These are phyloP conservation scores for Podaxis sp. DNA, from an alignment of 768 basidiomycete species.

Conservation along the genomic window DNA sequence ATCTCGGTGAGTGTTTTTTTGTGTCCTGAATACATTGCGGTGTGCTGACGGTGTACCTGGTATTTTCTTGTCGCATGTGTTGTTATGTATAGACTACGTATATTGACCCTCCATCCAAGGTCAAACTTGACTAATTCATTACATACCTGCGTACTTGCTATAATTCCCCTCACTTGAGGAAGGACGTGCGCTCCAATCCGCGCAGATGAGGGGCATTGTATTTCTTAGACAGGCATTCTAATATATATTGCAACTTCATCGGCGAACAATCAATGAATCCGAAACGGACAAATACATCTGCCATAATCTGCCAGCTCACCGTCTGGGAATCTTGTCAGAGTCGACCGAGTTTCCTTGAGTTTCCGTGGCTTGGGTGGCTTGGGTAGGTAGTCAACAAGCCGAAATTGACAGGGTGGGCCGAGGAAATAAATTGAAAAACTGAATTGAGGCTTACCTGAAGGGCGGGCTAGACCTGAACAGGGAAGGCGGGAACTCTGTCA, in stretches of 20 bases:
- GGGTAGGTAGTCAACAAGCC: not conserved
- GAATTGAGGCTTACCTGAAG: not conserved
- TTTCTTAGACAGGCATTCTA: not conserved
- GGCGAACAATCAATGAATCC: not conserved
- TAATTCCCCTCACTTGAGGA: not conserved
- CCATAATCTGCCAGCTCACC: not conserved
- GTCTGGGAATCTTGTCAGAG: not conserved
- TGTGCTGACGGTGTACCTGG: not conserved
- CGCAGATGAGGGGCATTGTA: not conserved
- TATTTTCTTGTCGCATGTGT: not conserved
- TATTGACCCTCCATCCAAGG: constrained; percentile 53
- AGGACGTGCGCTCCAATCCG: not conserved
- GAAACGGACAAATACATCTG: not conserved
- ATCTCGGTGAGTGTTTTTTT: constrained; percentile 54
- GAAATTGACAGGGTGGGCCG: not conserved
- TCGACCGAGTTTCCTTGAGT: no score
- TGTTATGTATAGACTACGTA: constrained; percentile 43
- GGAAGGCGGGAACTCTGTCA: not conserved
- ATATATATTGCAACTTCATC: not conserved
- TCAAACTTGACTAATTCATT: constrained; percentile 41
- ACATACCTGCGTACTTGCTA: not conserved
- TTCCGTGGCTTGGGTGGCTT: no score
- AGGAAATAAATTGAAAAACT: not conserved
- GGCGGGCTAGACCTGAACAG: constrained; percentile 1
- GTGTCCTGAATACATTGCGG: not conserved